Evolutionary conservation across 352 stramenopile species (phyloP), one percentile per base, ranked within the genome.

Genomic region (Pythium pyrilobum): DNA sequence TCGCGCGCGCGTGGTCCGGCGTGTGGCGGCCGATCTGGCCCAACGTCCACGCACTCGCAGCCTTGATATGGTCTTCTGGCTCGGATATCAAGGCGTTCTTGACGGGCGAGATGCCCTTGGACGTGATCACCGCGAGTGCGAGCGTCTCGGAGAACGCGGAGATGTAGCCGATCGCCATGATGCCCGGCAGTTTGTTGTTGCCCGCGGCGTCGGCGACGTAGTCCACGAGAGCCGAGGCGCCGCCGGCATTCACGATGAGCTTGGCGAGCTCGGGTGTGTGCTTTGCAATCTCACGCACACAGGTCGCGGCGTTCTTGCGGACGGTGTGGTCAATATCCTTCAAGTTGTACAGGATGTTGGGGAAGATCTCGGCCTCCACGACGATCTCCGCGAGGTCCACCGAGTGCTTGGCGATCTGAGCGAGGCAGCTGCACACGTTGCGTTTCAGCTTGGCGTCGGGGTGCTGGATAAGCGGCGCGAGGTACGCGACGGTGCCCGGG

Each of bases 161-260:
- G 50, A 98, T 97, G 74, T 97, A 98, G 0, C 93, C 92, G 43
- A 98, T 81, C 7, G 92, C 92, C 92, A 98, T 98, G 63, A 98
- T 97, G 0, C 92, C 93, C 2, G 93, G 93, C 5, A 98, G 69
- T 44, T 96, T 96, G 59, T 94, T 95, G 71, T 97, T 97, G 7
- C 92, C 92, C 0, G 82, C 69, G 2, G 89, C 84, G 34, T 98
- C 92, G 0, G 76, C 76, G 16, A 97, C 80, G 54, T 96, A 97
- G 63, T 98, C 93, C 1, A 98, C 92, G 2, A 98, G 76, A 12
- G 92, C 92, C 0, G 90, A 95, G 3, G 91, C 88, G n/a, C 93
- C 93, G n/a, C 93, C 93, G 5, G 85, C 86, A 55, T 98, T 98
- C 25, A 98, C 93, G 40, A 98, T 96, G 33, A 98, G 66, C 66